These are phyloP conservation scores for Cyberlindnera lachancei DNA, from an alignment of 805 yeast species.

Conservation along the genomic window DNA sequence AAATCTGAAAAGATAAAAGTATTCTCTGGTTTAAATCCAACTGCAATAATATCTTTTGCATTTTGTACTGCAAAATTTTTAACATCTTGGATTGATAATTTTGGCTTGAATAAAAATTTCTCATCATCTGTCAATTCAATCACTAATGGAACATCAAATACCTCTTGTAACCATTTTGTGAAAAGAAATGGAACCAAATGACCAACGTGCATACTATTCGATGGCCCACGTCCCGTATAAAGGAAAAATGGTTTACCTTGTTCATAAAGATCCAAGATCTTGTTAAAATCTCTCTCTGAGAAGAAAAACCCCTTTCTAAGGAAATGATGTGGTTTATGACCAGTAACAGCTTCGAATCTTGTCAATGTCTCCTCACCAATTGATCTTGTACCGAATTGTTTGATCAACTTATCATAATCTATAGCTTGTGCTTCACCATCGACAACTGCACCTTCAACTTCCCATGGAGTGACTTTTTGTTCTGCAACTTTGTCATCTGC, in stretches of 20 bases:
- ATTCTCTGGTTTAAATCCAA: slow-evolving; percentile 90
- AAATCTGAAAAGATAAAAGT: slow-evolving; percentile 93
- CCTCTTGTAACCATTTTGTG: slow-evolving; percentile 98
- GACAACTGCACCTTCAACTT: slow-evolving; percentile 96
- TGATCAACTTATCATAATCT: slow-evolving; percentile 83
- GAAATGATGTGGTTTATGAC: slow-evolving; percentile 85
- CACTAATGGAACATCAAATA: slow-evolving; percentile 91
- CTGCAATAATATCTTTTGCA: slow-evolving; percentile 87
- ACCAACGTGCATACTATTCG: slow-evolving; percentile 92
- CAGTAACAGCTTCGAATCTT: slow-evolving; percentile 77
- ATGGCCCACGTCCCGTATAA: slow-evolving; percentile 97
- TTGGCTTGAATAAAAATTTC: slow-evolving; percentile 89
- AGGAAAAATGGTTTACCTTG: slow-evolving; percentile 92
- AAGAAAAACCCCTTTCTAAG: slow-evolving; percentile 88
- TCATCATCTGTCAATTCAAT: slow-evolving; percentile 96
- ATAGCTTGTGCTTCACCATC: slow-evolving; percentile 88
- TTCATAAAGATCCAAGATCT: slow-evolving; percentile 82
- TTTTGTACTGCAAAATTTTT: slow-evolving; percentile 72
- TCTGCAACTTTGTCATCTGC: slow-evolving; percentile 7
- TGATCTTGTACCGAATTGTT: slow-evolving; percentile 77
- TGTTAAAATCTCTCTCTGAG: slow-evolving; percentile 76
- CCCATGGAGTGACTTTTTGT: slow-evolving; percentile 83
- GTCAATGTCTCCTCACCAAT: slow-evolving; percentile 64
- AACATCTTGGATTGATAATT: slow-evolving; percentile 83
- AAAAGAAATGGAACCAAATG: slow-evolving; percentile 93